Evolutionary conservation across 441 rosid genomes (phyloP), one percentile per base, ranked within the genome.

Genomic region (Populus tomentosa): DNA sequence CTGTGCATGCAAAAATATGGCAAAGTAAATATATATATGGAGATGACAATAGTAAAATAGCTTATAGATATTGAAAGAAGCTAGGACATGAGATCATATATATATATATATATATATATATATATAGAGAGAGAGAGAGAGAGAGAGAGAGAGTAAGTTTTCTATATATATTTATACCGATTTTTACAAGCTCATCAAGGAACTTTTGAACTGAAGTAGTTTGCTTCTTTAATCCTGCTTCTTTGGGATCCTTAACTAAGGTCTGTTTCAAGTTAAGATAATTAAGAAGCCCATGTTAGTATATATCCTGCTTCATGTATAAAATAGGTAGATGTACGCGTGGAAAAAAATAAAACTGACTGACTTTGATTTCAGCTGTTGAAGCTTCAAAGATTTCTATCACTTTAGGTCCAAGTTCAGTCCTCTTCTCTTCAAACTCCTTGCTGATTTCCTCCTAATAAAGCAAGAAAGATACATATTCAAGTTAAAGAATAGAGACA

Each of bases 371-470:
- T 82, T 88, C 89, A 26, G 75, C 77, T 32, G 97, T 81, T 77
- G 94, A 86, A 86, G 94, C 95, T 76, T 87, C 94, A 79, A 89
- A 94, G 77, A 91, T 85, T 85, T 89, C 94, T 74, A 83, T 56
- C 53, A 94, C 93, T 83, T 90, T 89, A 46, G 97, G 90, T 69
- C 89, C 90, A 71, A 94, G 93, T 63, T 90, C 89, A 77, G 85
- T 74, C 85, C 85, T 92, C 86, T 90, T 92, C 85, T 90, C 95
- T 75, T 92, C 95, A 75, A 90, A 89, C 81, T 89, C 97, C 86
- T 89, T 90, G 69, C 75, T 87, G 77, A 92, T 88, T 40, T 85
- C 84, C 75, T 85, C 98, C 98, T 93, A 75, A 16, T 1, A 4
- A 42, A 59, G 36, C 26, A 64, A 59, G 7, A 18, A n/a, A 10